Evolutionary conservation across 148 eudicot genomes (phyloP).

Genomic region (Diospyros kaki): DNA sequence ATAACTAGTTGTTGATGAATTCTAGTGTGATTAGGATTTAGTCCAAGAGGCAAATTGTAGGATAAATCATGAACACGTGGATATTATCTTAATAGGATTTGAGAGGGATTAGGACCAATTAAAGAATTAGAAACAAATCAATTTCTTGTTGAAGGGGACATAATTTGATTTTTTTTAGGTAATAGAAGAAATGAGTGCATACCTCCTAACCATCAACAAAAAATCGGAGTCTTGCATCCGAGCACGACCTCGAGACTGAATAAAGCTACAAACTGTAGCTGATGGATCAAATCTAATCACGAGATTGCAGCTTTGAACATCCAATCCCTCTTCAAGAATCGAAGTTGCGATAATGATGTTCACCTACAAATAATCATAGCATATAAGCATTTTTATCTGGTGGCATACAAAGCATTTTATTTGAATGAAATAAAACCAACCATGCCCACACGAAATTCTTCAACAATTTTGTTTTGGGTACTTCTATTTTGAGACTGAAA

Average conservation of each 20-base stretch:
- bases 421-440: background rate
- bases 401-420: background rate
- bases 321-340: slow-evolving; percentile 74
- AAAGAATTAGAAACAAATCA: too few species aligned
- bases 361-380: slow-evolving; percentile 37
- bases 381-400: background rate
- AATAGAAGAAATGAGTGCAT: background rate
- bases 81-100: too few species aligned
- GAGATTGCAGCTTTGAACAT: slow-evolving; percentile 64
- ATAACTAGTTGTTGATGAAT: too few species aligned
- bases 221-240: slow-evolving; percentile 13
- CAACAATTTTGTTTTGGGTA: slow-evolving; percentile 35
- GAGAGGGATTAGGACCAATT: too few species aligned
- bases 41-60: too few species aligned
- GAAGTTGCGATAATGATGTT: slow-evolving; percentile 85
- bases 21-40: too few species aligned
- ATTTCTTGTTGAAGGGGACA: too few species aligned
- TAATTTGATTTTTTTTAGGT: too few species aligned
- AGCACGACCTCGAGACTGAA: slow-evolving; percentile 17
- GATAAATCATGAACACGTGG: too few species aligned
- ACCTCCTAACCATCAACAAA: slow-evolving; percentile 59
- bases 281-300: slow-evolving; percentile 63
- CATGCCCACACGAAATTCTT: slow-evolving; percentile 6
- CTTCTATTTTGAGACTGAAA: slow-evolving; percentile 62
- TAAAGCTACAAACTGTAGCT: slow-evolving; percentile 59